Evolutionary conservation across 164 flowering plant genomes (phyloP), one percentile per base, ranked within the genome.

Genomic region (Vitis rupestris): DNA sequence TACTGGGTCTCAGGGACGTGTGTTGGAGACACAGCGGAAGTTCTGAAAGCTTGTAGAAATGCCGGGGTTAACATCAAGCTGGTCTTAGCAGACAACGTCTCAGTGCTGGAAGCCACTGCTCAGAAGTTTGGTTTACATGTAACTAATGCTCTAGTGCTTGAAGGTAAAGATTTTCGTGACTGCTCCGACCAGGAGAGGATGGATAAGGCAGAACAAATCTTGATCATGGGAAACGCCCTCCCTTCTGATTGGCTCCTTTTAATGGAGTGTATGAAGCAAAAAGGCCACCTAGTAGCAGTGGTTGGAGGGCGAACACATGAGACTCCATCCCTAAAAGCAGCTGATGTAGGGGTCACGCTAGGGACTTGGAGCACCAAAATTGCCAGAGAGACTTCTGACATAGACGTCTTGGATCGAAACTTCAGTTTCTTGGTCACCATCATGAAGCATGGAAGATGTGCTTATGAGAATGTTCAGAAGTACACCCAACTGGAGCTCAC

Each of bases 261-360:
- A 14, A 61, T 70, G 8, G 10, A 75, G 23, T 61, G 57, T 44
- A 49, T 78, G 72, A 70, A 30, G 13, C 64, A 70, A 14, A 78
- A 70, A 59, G 70, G 72, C 0, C 66, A 78, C 2, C 57, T 63
- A 10, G 80, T 70, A 5, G 77, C 72, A 16, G 29, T 78, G 6
- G n/a, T 49, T 30, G 75, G 77, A 17, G 48, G 2, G 19, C 13
- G 47, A 17, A 70, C 80, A 57, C 29, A 19, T 62, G 76, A 77
- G 31, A 48, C 61, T 65, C 74, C 74, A 37, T 67, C 69, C 12
- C 67, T 72, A 15, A 72, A 50, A 66, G 73, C 53, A 63, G 77
- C 77, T 8, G 63, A 77, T 58, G 37, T 23, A 23, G 27, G 0
- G 27, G 27, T 23, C 27, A 23, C 27, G 27, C 27, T 23, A 23